These are phyloP conservation scores for Sarocladiaceae sp. DNA, from an alignment of 2,329 filamentous ascomycete species.

Conservation along the genomic window DNA sequence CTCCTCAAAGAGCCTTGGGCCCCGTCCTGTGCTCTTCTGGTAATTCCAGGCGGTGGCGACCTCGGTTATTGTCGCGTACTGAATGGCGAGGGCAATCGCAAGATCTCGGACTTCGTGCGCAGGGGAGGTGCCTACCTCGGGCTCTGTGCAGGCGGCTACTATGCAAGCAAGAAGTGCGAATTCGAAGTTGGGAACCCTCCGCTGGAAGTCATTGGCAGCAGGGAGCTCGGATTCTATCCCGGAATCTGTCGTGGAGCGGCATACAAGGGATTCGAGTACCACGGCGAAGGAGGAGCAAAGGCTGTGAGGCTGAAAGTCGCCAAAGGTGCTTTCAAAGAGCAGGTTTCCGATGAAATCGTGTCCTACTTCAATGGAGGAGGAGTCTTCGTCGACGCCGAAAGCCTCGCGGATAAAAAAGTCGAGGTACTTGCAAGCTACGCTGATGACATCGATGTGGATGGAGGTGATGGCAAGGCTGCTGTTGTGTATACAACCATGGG, in stretches of 20 bases:
- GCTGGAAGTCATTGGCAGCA: constrained; percentile 78
- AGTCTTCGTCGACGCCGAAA: constrained; percentile 77
- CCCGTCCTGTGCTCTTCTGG: constrained; percentile 78
- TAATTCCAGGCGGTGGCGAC: constrained; percentile 93
- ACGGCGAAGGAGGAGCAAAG: constrained; percentile 78
- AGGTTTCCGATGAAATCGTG: constrained; percentile 58
- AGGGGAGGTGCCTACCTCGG: constrained; percentile 83
- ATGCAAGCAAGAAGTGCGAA: constrained; percentile 75
- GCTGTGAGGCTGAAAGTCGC: constrained; percentile 65
- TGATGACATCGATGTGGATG: constrained; percentile 70
- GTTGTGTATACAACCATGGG: constrained; percentile 81
- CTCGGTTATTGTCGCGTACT: constrained; percentile 83
- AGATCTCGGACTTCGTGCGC: constrained; percentile 81
- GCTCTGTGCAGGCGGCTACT: constrained; percentile 93
- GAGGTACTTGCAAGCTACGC: constrained; percentile 80
- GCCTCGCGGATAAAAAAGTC: constrained; percentile 58
- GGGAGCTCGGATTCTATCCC: constrained; percentile 86
- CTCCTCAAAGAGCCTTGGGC: constrained; percentile 91
- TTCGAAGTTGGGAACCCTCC: constrained; percentile 79
- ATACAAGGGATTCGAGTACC: constrained; percentile 86
- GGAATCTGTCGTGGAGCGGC: constrained; percentile 82
- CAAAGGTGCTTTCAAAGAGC: constrained; percentile 53
- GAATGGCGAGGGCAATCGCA: constrained; percentile 82
- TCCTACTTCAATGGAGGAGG: constrained; percentile 95
- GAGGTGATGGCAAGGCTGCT: constrained; percentile 70